Evolutionary conservation across 1,139 yeast genomes (phyloP).

Genomic region (Suhomyces guaymorum): DNA sequence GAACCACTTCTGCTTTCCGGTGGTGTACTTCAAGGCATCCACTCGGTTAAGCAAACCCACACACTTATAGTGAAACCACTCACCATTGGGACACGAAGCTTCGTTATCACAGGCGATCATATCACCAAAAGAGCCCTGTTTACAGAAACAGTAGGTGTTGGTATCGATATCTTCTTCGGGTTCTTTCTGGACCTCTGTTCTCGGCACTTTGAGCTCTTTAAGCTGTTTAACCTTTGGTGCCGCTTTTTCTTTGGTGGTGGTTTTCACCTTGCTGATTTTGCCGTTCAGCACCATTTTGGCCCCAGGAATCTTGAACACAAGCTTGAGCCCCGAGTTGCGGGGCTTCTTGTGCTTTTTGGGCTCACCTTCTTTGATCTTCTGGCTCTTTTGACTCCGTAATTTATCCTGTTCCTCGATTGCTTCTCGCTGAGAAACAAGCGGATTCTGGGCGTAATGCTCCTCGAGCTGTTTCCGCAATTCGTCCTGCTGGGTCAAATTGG

Average conservation of each 20-base stretch:
- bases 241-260: slow-evolving; percentile 1
- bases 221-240: slow-evolving; percentile 1
- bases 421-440: slow-evolving; percentile 42
- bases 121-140: slow-evolving; percentile 46
- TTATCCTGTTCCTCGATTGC: slow-evolving; percentile 37
- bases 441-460: slow-evolving; percentile 37
- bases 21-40: slow-evolving; percentile 40
- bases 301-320: slow-evolving; percentile 12
- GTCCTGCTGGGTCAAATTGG: slow-evolving; percentile 18
- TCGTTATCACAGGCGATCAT: slow-evolving; percentile 52
- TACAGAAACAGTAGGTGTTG: slow-evolving; percentile 43
- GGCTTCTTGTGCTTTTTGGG: slow-evolving; percentile 3
- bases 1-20: slow-evolving; percentile 43
- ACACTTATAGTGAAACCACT: slow-evolving; percentile 53
- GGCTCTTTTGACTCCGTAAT: slow-evolving; percentile 5
- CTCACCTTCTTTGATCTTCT: background rate
- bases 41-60: slow-evolving; percentile 45
- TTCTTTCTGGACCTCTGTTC: slow-evolving; percentile 2
- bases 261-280: slow-evolving; percentile 2
- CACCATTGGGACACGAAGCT: slow-evolving; percentile 45
- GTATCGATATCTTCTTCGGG: slow-evolving; percentile 22
- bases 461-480: slow-evolving; percentile 33
- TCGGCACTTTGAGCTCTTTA: too few species aligned
- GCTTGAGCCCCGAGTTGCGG: slow-evolving; percentile 10
- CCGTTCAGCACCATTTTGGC: slow-evolving; percentile 1